Conservation (phyloP, 495 filamentous ascomycete species). For the Trichoderma parareesei region DNA sequence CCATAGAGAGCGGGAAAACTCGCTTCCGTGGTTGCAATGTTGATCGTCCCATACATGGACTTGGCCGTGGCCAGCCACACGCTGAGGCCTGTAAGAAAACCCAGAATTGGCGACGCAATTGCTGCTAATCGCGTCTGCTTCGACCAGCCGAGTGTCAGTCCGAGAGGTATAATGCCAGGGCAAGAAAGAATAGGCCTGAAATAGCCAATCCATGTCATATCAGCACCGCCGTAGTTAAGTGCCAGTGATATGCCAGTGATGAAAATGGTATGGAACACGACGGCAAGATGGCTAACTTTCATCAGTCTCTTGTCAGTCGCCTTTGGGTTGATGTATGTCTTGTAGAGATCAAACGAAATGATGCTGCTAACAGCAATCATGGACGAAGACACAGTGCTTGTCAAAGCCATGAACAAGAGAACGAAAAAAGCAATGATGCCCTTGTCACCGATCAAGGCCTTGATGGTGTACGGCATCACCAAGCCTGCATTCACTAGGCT, state of each 20-base stretch:
- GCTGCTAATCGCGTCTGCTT: constrained; percentile 63
- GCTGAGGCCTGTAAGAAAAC: constrained; percentile 64
- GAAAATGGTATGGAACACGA: constrained; percentile 58
- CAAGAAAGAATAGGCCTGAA: constrained; percentile 76
- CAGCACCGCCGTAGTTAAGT: constrained; percentile 49
- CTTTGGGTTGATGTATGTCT: constrained; percentile 43
- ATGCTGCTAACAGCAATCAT: constrained; percentile 79
- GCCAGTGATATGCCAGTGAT: constrained; percentile 70
- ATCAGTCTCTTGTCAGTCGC: constrained; percentile 62
- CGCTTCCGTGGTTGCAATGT: constrained; percentile 55
- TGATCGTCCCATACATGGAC: constrained; percentile 58
- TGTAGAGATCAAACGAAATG: constrained; percentile 77
- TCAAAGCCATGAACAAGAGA: constrained; percentile 85
- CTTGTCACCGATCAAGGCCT: constrained; percentile 68
- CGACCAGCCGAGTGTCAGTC: constrained; percentile 67
- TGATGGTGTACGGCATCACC: constrained; percentile 70
- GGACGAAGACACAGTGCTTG: constrained; percentile 69
- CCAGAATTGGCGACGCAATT: constrained; percentile 58
- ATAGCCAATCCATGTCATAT: constrained; percentile 53
- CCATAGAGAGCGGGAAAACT: constrained; percentile 74
- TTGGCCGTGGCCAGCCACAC: constrained; percentile 88
- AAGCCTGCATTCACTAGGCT: constrained; percentile 69
- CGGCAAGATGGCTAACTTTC: constrained; percentile 63
- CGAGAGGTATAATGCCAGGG: constrained; percentile 64
- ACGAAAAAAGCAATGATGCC: constrained; percentile 70